Conservation (phyloP, 768 basidiomycete species). For the Multifurca ochricompacta region DNA sequence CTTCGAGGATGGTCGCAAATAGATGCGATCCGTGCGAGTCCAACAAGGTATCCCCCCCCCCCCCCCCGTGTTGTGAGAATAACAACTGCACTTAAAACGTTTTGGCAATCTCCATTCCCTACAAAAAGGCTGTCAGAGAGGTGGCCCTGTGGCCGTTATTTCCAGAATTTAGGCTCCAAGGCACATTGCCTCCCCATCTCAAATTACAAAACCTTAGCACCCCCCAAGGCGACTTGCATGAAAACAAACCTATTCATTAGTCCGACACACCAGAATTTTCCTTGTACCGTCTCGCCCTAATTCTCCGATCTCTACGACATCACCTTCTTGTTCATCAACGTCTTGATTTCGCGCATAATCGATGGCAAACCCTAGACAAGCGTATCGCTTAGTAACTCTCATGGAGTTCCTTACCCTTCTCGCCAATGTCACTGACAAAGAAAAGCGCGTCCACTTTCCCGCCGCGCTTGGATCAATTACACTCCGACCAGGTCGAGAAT, state of each 20-base stretch:
- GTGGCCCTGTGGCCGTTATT: slow-evolving; percentile 6
- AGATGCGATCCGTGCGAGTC: no score
- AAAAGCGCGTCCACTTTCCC: slow-evolving; percentile 70
- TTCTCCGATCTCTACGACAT: slow-evolving; percentile 42
- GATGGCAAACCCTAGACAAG: slow-evolving; percentile 56
- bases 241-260: slow-evolving; percentile 51
- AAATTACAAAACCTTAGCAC: slow-evolving; percentile 21
- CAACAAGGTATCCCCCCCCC: no score
- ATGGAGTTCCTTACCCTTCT: slow-evolving; percentile 57
- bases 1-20: no score
- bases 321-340: slow-evolving; percentile 31
- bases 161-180: slow-evolving; percentile 24
- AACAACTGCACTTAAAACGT: no score
- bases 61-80: no score
- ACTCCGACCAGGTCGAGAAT: slow-evolving; percentile 64
- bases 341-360: slow-evolving; percentile 40
- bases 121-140: no score
- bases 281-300: slow-evolving; percentile 25
- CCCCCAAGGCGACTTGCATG: background rate
- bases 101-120: no score
- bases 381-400: slow-evolving; percentile 45
- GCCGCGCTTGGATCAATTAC: slow-evolving; percentile 66
- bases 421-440: slow-evolving; percentile 86
- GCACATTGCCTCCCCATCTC: slow-evolving; percentile 42
- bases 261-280: slow-evolving; percentile 51